phyloP scores from a whole-genome alignment of 495 filamentous ascomycete genomes.

The Annulohypoxylon moriforme region DNA sequence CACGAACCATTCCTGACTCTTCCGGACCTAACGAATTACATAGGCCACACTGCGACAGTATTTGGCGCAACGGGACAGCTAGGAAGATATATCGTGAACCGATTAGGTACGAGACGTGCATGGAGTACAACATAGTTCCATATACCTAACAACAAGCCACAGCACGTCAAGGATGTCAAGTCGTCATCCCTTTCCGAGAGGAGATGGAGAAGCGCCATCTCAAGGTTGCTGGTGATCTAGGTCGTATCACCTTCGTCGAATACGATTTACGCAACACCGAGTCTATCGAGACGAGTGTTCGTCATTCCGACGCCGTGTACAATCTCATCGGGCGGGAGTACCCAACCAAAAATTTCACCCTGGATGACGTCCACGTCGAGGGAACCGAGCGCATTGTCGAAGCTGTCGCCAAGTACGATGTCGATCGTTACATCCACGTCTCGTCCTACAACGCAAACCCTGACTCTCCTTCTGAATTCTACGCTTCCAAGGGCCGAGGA shows the following conservation, averaged over 20 bases:
- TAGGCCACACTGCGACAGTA: conserved; percentile 95
- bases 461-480: conserved; percentile 86
- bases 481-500: conserved; percentile 85
- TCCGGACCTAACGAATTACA: conserved; percentile 47
- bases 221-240: conserved; percentile 93
- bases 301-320: conserved; percentile 97
- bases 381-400: conserved; percentile 95
- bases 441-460: conserved; percentile 92
- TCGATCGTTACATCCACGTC: conserved; percentile 96
- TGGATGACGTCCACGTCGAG: conserved; percentile 93
- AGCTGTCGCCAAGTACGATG: conserved; percentile 97
- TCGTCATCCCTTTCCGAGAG: conserved; percentile 93
- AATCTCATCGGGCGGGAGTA: conserved; percentile 95
- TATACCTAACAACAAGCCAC: conserved; percentile 51
- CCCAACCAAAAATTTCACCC: conserved; percentile 96
- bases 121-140: conserved; percentile 5
- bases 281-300: conserved; percentile 94
- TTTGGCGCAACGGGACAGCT: conserved; percentile 98
- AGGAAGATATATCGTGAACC: conserved; percentile 96
- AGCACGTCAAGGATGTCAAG: conserved; percentile 93
- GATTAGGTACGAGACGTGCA: conserved; percentile 73
- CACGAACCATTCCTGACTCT: conserved; percentile 40
- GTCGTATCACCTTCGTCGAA: conserved; percentile 89
- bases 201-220: conserved; percentile 98
- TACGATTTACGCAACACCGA: conserved; percentile 94